Base-by-base conservation (phyloP, 164 flowering plant genomes). In the Chimonanthus praecox region DNA sequence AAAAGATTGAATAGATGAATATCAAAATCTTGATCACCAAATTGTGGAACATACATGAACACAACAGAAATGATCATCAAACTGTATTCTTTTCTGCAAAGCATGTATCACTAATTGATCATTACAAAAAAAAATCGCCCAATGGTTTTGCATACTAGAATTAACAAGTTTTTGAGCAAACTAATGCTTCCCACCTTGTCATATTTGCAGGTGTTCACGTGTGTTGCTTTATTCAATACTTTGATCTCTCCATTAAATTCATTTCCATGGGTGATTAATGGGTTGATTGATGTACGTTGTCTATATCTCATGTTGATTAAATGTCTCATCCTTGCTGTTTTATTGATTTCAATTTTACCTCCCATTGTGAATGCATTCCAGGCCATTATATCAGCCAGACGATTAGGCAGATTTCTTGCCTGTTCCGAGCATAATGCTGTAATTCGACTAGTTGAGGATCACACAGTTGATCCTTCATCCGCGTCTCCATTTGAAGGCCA, bases 251-350 rank as follows among this genome's bases (percentile, higher is more conserved):
- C 99, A 60, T 83, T 95, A 50, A 95, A 95, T 82, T 92, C 99
- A 73, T 95, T 95, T 58, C 99, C 98, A 11, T 95, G 99, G 99
- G 99, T 92, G 79, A 95, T 95, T 66, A 95, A 95, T 80, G 99
- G 99, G 71, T 73, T 95, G 76, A 91, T 95, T 78, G 99, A 95
- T 86, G 99, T 94, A 77, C 89, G 98, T 88, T 80, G 4, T 74
- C 49, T 6, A 33, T 46, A 49, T 67, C 9, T 62, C 18, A 3
- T 58, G 33, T 47, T 58, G 48, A 72, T 33, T 13, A 71, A 66
- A 21, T 49, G 18, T 47, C 33, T 47, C 54, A 4, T n/a, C n/a
- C 44, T 69, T 47, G n/a, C 10, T 66, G 5, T 49, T 43, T 69
- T 61, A 49, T 69, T 78, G 54, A 71, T 77, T 58, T 51, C 58